Percentiles rank a stretch among this genome's conserved stretches.
These are phyloP conservation scores for Lachancea dasiensis DNA, from an alignment of 805 yeast genomes.

Conservation along the genomic window DNA sequence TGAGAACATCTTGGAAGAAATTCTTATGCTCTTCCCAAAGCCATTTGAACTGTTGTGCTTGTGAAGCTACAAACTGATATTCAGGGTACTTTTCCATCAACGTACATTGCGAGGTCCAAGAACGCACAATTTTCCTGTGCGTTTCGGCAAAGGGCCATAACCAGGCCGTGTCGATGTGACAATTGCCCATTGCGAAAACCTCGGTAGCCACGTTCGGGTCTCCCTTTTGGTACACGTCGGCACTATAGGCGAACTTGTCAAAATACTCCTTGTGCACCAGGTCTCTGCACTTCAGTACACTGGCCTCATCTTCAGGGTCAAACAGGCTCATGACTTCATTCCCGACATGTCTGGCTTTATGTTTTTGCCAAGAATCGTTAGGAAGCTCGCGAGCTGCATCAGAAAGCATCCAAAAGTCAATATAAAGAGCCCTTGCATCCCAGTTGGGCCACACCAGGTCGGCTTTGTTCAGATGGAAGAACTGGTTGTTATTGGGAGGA, in stretches of 20 bases:
- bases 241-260: slow-evolving; percentile 60
- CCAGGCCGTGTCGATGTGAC: slow-evolving; percentile 99
- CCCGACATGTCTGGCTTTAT: slow-evolving; percentile 73
- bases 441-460: slow-evolving; percentile 78
- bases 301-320: slow-evolving; percentile 58
- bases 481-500: slow-evolving; percentile 68
- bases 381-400: slow-evolving; percentile 88
- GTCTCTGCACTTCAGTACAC: slow-evolving; percentile 59
- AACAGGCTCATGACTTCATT: slow-evolving; percentile 79
- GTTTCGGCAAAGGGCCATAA: slow-evolving; percentile 99
- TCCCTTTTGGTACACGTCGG: slow-evolving; percentile 51
- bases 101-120: slow-evolving; percentile 91
- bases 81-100: slow-evolving; percentile 86
- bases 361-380: slow-evolving; percentile 72
- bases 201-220: slow-evolving; percentile 37
- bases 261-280: slow-evolving; percentile 52
- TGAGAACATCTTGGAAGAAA: slow-evolving; percentile 53
- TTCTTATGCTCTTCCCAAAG: slow-evolving; percentile 80
- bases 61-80: slow-evolving; percentile 90
- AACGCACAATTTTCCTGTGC: slow-evolving; percentile 82
- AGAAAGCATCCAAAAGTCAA: slow-evolving; percentile 82
- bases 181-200: slow-evolving; percentile 86
- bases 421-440: slow-evolving; percentile 68
- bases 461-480: slow-evolving; percentile 60
- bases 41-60: slow-evolving; percentile 96